phyloP scores from a whole-genome alignment of 2,329 filamentous ascomycete species.

The Pseudogymnoascus sp. region DNA sequence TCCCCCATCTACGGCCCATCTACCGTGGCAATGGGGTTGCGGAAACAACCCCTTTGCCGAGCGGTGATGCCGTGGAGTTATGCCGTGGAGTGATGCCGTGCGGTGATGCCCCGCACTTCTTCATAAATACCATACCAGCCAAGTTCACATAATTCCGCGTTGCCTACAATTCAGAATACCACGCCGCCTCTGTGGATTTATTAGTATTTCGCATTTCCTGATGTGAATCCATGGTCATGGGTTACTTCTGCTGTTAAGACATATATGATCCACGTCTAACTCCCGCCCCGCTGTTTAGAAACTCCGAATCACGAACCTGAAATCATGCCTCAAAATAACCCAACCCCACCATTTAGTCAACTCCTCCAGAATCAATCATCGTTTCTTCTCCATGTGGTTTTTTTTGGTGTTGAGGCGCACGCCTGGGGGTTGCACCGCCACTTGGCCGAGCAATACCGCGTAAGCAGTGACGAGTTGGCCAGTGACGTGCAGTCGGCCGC shows the following conservation, averaged over 20 bases:
- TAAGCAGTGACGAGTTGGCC: constrained; percentile 7
- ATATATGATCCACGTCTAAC: background rate
- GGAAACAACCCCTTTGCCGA: background rate
- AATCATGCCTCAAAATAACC: constrained; percentile 2
- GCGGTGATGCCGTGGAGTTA: background rate
- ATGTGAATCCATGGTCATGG: background rate
- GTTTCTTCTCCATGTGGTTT: background rate
- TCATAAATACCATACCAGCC: background rate
- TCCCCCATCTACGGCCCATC: too few species aligned
- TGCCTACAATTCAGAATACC: background rate
- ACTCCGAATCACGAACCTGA: background rate
- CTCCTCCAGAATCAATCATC: background rate
- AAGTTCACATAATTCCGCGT: background rate
- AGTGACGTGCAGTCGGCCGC: constrained; percentile 8
- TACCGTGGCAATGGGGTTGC: background rate
- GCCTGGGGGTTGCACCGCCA: background rate
- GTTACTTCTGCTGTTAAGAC: background rate
- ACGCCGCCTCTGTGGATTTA: background rate
- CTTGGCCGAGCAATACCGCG: background rate
- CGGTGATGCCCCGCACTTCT: background rate
- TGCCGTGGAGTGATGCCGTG: background rate
- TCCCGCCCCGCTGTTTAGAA: background rate
- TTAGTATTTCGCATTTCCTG: background rate
- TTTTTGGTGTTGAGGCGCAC: background rate
- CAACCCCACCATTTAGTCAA: background rate